Conservation (phyloP, 2,329 filamentous ascomycete genomes). For the Aspergillus nomiae region DNA sequence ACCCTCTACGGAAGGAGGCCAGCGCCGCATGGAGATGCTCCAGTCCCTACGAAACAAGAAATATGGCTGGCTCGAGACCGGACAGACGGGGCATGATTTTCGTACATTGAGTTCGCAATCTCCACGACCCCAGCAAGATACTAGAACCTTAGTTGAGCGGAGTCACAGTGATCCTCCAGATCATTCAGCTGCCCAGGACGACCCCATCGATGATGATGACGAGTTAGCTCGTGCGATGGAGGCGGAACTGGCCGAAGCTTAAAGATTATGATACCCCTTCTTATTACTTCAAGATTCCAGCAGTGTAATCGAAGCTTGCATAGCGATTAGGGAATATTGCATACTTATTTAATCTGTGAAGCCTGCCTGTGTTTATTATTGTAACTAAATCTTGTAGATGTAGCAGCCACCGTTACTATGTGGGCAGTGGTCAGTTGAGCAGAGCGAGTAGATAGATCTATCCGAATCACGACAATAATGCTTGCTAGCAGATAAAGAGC, state of each 20-base stretch:
- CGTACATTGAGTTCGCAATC: neutral
- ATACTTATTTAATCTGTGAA: neutral
- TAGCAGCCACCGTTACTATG: neutral
- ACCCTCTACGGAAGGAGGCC: slow-evolving; percentile 6
- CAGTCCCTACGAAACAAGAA: slow-evolving; percentile 31
- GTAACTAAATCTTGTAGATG: neutral
- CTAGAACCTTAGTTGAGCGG: neutral
- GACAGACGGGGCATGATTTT: neutral
- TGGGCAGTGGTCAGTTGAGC: neutral
- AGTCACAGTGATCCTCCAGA: neutral
- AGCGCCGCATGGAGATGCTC: slow-evolving; percentile 22
- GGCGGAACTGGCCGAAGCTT: slow-evolving; percentile 24
- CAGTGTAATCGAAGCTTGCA: slow-evolving; percentile 1
- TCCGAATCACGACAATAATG: neutral
- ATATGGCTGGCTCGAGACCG: slow-evolving; percentile 32
- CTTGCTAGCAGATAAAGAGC: neutral
- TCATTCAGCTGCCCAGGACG: neutral
- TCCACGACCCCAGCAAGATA: neutral
- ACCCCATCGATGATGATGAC: slow-evolving; percentile 20
- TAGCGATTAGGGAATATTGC: slow-evolving; percentile 2
- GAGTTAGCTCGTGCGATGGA: slow-evolving; percentile 30
- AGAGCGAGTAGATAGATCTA: neutral
- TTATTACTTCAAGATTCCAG: neutral
- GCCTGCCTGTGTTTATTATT: neutral
- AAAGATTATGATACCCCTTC: slow-evolving; percentile 12